Percentiles rank a stretch among this genome's conserved stretches.
These are phyloP conservation scores for Phlyctochytrium planicorne DNA, from an alignment of 192 early-diverging fungal species.

Conservation along the genomic window DNA sequence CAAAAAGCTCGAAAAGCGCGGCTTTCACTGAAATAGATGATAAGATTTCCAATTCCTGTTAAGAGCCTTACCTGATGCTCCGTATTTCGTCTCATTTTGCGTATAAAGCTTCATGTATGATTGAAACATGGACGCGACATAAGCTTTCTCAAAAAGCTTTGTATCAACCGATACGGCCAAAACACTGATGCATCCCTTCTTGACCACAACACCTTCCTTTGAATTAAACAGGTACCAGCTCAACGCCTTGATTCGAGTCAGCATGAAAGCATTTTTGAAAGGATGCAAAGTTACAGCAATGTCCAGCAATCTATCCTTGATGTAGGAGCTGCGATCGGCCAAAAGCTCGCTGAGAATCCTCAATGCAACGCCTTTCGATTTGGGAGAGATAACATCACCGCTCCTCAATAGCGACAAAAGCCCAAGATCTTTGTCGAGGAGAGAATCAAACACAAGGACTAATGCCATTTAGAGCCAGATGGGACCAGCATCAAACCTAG, in stretches of 20 bases:
- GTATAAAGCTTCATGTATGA: slow-evolving; percentile 31
- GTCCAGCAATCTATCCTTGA: not conserved
- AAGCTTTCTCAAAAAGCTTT: slow-evolving; percentile 6
- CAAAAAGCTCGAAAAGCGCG: slow-evolving; percentile 30
- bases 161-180: slow-evolving; percentile 26
- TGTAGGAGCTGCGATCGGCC: not conserved
- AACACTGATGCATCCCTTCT: slow-evolving; percentile 22
- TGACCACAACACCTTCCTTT: slow-evolving; percentile 30
- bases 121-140: slow-evolving; percentile 25
- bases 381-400: not conserved
- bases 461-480: not conserved
- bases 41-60: no score
- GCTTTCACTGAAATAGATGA: slow-evolving; percentile 36
- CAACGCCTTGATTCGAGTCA: slow-evolving; percentile 3
- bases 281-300: not conserved
- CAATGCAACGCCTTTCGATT: not conserved
- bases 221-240: slow-evolving; percentile 20
- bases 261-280: not conserved
- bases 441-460: not conserved
- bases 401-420: not conserved
- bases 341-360: not conserved
- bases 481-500: not conserved
- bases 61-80: slow-evolving; percentile 14
- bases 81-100: slow-evolving; percentile 30
- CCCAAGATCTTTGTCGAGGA: not conserved